Base-by-base conservation (phyloP, 768 basidiomycete species). In the Symmetrospora coprosmae region DNA sequence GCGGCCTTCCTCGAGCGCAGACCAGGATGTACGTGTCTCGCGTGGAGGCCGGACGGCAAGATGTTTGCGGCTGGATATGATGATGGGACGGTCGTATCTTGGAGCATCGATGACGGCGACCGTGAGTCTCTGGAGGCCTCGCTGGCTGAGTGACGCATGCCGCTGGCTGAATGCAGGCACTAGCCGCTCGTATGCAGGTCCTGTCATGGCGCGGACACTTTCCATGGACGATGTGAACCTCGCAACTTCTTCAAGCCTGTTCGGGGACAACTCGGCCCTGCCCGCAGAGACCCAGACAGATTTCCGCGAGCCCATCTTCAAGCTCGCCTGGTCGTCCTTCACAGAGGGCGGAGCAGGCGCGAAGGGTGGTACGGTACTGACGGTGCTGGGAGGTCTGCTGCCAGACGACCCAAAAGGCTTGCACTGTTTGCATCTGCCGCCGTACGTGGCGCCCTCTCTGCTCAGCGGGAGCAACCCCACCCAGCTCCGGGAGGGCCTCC, bases 81-180 rank as follows among this genome's bases (percentile, higher is more conserved):
- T 17, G 89, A 92, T 70, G 87, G 89, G 7, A 82, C 80, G 50
- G 78, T 92, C 31, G 80, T 83, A 4, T 86, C 90, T 70, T 89
- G 87, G 83, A 82, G 85, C 0, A 73, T 82, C 1, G 82, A 85
- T 43, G 86, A 90, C 64, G 79, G 84, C 63, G 82, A 83, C 59
- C 79, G 55, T 80, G 39, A 41, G 53, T 45, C 13, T 8, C n/a
- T n/a, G n/a, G n/a, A n/a, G n/a, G n/a, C n/a, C n/a, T n/a, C n/a
- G n/a, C n/a, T n/a, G n/a, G n/a, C n/a, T n/a, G n/a, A n/a, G n/a
- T n/a, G n/a, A n/a, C n/a, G n/a, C n/a, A n/a, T n/a, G n/a, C n/a
- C n/a, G n/a, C n/a, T n/a, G n/a, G n/a, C n/a, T n/a, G n/a, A n/a
- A n/a, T n/a, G n/a, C n/a, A n/a, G n/a, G n/a, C n/a, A n/a, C n/a